Evolutionary conservation across 1,139 yeast species (phyloP), one percentile per base, ranked within the genome.

Genomic region (Hanseniaspora uvarum): DNA sequence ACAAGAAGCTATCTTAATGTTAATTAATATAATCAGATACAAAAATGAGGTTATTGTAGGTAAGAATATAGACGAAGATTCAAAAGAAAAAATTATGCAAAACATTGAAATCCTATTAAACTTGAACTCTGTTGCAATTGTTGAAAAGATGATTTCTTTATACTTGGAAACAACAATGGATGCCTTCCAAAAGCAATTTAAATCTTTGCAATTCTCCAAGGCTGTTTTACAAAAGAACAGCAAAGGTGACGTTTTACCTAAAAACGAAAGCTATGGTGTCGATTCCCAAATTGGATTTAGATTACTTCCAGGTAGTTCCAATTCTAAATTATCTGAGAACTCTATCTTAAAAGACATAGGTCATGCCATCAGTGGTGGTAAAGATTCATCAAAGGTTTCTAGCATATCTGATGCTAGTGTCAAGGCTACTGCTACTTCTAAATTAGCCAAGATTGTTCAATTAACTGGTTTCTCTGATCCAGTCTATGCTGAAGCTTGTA

Each of bases 381-480:
- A 50, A 23, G 39, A 44, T 7, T 26, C 36, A 4, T 43, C 34
- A n/a, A 47, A 38, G n/a, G 23, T 19, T 5, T 30, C 36, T 11
- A 34, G 48, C 28, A 43, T 39, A 16, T 19, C 38, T 37, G 46
- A 36, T 37, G 31, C 53, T 11, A 26, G 23, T 16, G 28, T 16
- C n/a, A 44, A 46, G 63, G 80, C 77, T 61, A 44, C 75, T 77
- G 62, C 75, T 80, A 24, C 62, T 5, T 87, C 96, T 0, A 83
- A 87, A 70, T 77, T 94, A 64, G 84, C 81, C 67, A 87, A 86
- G 68, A 86, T 94, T 62, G 82, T 88, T 55, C 97, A 87, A 68
- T 78, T 94, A 60, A 92, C 98, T 31, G 99, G 99, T 37, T 94
- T 88, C 70, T 86, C 96, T 0, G 99, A 94, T 67, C 95, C 98